A percentile compares a stretch with the other conserved stretches of the same genome.
Evolutionary conservation across 805 yeast species (phyloP).

Genomic region (Zygoascus bituminiphila): DNA sequence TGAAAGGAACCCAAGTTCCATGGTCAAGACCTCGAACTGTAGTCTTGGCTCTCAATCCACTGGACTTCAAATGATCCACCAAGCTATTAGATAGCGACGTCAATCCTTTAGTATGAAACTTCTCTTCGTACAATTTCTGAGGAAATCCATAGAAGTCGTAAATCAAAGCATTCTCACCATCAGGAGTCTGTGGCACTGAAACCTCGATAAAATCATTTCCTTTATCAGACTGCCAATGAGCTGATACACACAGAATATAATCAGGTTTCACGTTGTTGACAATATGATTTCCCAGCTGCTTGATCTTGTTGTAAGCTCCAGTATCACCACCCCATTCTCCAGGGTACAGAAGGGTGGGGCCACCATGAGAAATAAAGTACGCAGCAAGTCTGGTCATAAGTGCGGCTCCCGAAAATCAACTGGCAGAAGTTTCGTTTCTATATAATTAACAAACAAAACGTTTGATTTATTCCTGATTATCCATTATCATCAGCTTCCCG

Average conservation of each 20-base stretch:
- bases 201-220: conserved; percentile 5
- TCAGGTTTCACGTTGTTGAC: conserved; percentile 43
- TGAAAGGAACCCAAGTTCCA: conserved; percentile 76
- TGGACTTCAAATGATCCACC: conserved; percentile 31
- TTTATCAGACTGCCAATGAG: conserved; percentile 58
- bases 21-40: conserved; percentile 63
- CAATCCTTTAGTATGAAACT: conserved; percentile 47
- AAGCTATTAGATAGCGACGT: conserved; percentile 38
- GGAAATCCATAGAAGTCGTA: conserved; percentile 78
- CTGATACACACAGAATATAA: conserved; percentile 58
- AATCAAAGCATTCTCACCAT: conserved; percentile 45
- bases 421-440: no score
- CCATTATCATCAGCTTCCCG: no score
- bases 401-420: no score
- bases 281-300: conserved; percentile 45
- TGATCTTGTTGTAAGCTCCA: conserved; percentile 52
- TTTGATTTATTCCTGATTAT: no score
- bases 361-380: conserved; percentile 74
- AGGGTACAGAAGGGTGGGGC: conserved; percentile 68
- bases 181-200: conserved; percentile 5
- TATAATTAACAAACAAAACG: no score
- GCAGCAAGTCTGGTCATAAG: conserved; percentile 38
- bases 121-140: conserved; percentile 48
- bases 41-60: conserved; percentile 39
- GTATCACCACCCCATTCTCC: conserved; percentile 42